Conservation (phyloP, 306 rosid genomes). For the Dalbergia cultrata region DNA sequence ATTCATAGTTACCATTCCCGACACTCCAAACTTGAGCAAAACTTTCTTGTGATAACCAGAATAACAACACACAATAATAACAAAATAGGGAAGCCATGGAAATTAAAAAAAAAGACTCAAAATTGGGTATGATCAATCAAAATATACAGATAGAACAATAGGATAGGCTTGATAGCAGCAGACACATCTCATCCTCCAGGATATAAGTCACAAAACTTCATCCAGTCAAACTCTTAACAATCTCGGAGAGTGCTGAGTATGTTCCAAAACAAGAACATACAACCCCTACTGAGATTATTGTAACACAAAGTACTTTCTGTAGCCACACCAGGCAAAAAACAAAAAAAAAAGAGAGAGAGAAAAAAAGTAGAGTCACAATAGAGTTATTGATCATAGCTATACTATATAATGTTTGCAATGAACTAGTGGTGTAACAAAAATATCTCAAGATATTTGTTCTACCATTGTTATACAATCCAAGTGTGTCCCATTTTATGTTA, state of each 20-base stretch:
- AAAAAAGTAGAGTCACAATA: not conserved
- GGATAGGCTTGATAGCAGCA: not conserved
- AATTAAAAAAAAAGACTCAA: conserved; percentile 27
- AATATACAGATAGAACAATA: conserved; percentile 19
- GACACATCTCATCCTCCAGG: conserved; percentile 25
- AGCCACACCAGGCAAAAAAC: conserved; percentile 1
- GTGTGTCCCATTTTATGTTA: not conserved
- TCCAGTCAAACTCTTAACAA: conserved; percentile 62
- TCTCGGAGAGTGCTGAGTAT: conserved; percentile 74
- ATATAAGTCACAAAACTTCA: conserved; percentile 50
- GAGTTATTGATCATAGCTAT: conserved; percentile 1
- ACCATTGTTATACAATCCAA: not conserved
- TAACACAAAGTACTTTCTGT: conserved; percentile 67
- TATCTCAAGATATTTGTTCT: conserved; percentile 12
- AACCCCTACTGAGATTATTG: conserved; percentile 70
- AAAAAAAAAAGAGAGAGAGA: too few relatives aligned
- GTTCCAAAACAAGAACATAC: conserved; percentile 71
- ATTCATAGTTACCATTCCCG: conserved; percentile 18
- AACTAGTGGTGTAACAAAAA: conserved; percentile 8
- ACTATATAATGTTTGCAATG: conserved; percentile 16
- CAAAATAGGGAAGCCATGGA: conserved; percentile 4
- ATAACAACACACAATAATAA: conserved; percentile 34
- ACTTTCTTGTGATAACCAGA: conserved; percentile 35
- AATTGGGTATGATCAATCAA: conserved; percentile 44
- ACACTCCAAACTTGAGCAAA: conserved; percentile 42